Conservation (phyloP, 768 basidiomycete species). For the Russula brevipes region DNA sequence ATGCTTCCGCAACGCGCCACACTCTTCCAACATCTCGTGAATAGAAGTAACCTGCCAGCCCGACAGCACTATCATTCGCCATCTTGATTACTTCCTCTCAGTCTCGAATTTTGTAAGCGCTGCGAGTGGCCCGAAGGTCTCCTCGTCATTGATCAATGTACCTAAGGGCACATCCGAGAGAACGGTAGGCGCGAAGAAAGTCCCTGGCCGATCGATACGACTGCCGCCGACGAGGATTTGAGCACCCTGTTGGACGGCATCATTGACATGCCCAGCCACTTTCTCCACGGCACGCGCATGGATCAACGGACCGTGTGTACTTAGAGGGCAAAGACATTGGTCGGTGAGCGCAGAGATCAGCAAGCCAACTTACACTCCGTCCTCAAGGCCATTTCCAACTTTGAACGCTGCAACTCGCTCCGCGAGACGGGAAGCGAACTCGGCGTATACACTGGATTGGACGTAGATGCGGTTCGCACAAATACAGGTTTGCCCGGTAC, state of each 20-base stretch:
- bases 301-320: conserved; percentile 94
- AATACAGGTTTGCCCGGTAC: conserved; percentile 78
- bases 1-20: conserved; percentile 90
- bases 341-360: neutral
- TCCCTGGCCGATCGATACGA: conserved; percentile 46
- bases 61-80: conserved; percentile 79
- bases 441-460: conserved; percentile 85
- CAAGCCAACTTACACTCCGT: conserved; percentile 52
- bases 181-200: conserved; percentile 85
- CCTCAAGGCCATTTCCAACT: conserved; percentile 81
- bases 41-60: conserved; percentile 95
- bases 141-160: conserved; percentile 68
- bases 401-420: conserved; percentile 81
- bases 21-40: conserved; percentile 79
- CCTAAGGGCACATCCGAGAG: conserved; percentile 73
- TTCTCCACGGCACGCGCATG: conserved; percentile 83
- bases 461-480: conserved; percentile 92
- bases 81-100: conserved; percentile 86
- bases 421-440: conserved; percentile 83
- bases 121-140: conserved; percentile 94
- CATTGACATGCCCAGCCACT: conserved; percentile 78
- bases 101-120: conserved; percentile 86
- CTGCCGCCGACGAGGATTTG: conserved; percentile 89
- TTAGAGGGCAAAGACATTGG: conserved; percentile 28
- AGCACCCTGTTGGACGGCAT: conserved; percentile 81